Evolutionary conservation across 768 basidiomycete genomes (phyloP), one percentile per base, ranked within the genome.

Genomic region (Trametes meyenii): DNA sequence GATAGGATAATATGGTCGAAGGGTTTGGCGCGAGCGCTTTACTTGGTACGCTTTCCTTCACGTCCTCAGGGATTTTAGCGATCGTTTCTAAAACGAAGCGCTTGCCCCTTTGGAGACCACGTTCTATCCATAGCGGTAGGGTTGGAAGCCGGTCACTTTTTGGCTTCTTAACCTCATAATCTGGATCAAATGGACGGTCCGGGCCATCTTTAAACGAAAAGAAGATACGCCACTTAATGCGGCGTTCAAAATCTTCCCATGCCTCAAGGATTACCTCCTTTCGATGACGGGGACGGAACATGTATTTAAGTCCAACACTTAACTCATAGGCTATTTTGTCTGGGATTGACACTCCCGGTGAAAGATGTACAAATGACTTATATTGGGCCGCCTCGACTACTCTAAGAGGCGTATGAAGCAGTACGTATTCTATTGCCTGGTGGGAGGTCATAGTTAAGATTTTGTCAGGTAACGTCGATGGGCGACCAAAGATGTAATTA

Each of bases 241-340:
- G 55, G 12, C 16, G 8, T 23, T 46, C 17, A 38, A 57, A 57
- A 12, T 57, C 55, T 6, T 39, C 11, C 44, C 44, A 57, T 0
- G 55, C 55, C n/a, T 57, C 55, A 6, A 8, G 19, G 23, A 57
- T 57, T 11, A 57, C 17, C 1, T 33, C 13, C 1, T 7, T 21
- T 19, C 29, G 5, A 23, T 13, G 26, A 8, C 29, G 44, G 10
- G 44, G n/a, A 49, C 2, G 26, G 23, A 48, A 57, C 45, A 57
- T 44, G 38, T 57, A 57, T 38, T 38, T 46, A 35, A 57, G 33
- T 6, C 55, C 55, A 33, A 57, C 55, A 2, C 29, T 36, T 48
- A 57, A 17, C 1, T 36, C 29, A 38, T 36, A 48, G 5, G 26
- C 43, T 4, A 56, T 24, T 23, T 19, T 5, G 19, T n/a, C 12